Evolutionary conservation across 345 rosid genomes (phyloP), one percentile per base, ranked within the genome.

Genomic region (Eucalyptus virginea): DNA sequence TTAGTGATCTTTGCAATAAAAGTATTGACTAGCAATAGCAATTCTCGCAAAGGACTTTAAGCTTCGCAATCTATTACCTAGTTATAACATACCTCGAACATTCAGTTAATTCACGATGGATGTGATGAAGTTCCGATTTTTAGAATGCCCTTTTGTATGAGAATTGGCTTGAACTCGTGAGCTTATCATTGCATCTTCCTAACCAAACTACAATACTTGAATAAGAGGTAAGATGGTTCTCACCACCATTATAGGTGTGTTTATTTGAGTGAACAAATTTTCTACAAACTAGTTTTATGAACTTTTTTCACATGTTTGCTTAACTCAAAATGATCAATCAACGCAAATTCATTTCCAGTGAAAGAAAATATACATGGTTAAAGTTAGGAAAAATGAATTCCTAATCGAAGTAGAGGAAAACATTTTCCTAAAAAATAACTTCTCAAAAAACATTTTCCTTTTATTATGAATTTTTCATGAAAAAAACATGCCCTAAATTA

Each of bases 301-400:
- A 24, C 1, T 9, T 24, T 56, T 9, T 24, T 56, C 62, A 56
- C 30, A 4, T 0, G 3, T 10, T 56, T 56, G 13, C 6, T 56
- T 2, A 24, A 10, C 13, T 24, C 28, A 23, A 56, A 56, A 56
- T 56, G 30, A 56, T 23, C 6, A 9, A 10, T 56, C 30, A 9
- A 56, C 1, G 1, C 12, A 56, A 56, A 24, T 24, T 4, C 62
- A 56, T 56, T 56, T 56, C 12, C 6, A 0, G 0, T 56, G 0
- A 56, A 56, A 56, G 62, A 56, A 56, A 56, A 56, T 24, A 56
- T 23, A 10, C 62, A 24, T 2, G 3, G 6, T 56, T 24, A 56
- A 56, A 56, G 30, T 56, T 10, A 24, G 30, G 30, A 56, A 56
- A 5, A 56, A 56, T 24, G 62, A 56, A 24, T 10, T 56, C 30